Base-by-base conservation (phyloP, 768 basidiomycete genomes). In the Kwoniella sp. region DNA sequence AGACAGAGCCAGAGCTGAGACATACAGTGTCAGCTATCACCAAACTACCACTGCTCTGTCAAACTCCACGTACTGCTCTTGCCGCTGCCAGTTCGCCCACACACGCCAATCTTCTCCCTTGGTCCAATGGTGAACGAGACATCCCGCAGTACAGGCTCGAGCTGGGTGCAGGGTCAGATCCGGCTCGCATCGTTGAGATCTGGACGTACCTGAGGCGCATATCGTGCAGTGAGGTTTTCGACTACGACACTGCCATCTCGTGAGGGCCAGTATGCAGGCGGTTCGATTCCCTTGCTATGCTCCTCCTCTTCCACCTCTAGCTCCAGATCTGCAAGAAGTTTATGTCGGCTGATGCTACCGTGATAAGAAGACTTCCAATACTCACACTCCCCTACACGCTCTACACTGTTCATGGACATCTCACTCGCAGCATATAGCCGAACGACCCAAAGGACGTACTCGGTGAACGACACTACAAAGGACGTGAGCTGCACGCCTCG, bases 381-480 rank as follows among this genome's bases (percentile, higher is more conserved):
- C 71, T 59, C 43, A 71, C 69, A 77, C 45, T 77, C 77, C 22
- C 65, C 57, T 1, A 77, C 62, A 1, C 77, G 66, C 56, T 77
- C 77, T 15, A 96, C 64, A 26, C 64, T 67, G 62, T 77, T 77
- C 57, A 73, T 67, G 11, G 63, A 46, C 64, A 71, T 71, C 41
- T 73, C 67, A 33, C 52, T 52, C 1, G 68, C 62, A 2, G 74
- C 69, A 39, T 71, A 76, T 7, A 77, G 60, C 6, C 76, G 61
- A 1, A 76, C 75, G 23, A 76, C 63, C 77, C 77, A 77, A n/a
- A 77, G 65, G 3, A 76, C 69, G 15, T 67, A 75, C 26, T 76
- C 76, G 31, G 70, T 73, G 50, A 75, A 76, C 3, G 73, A 66
- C 29, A 70, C 63, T 41, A 47, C 15, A 23, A 26, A 25, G 11